Evolutionary conservation across 257 asterid genomes (phyloP), one percentile per base, ranked within the genome.

Genomic region (Nyctanthes arbortristis): DNA sequence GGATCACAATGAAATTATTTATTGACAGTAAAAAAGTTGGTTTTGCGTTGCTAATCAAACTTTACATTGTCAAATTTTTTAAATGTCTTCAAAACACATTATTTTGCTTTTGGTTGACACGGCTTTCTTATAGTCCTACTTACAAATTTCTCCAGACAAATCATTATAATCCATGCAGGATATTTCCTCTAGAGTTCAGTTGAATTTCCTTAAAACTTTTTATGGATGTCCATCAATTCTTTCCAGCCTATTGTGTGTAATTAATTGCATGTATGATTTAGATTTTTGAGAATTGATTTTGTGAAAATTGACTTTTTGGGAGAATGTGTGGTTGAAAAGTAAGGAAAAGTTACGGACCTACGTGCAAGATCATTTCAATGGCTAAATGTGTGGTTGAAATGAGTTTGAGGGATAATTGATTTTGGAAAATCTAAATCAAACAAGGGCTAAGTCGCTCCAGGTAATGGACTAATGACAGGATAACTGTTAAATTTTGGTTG

Each of bases 81-180:
- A 52, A 66, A 10, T 49, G 31, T 47, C 22, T 49, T 61, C 63
- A 52, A 47, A n/a, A n/a, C n/a, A n/a, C n/a, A n/a, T n/a, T n/a
- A n/a, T n/a, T n/a, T n/a, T n/a, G n/a, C n/a, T n/a, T n/a, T n/a
- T n/a, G n/a, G n/a, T n/a, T n/a, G n/a, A n/a, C n/a, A n/a, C n/a
- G 20, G 49, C 4, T 1, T 39, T 39, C 49, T 39, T 18, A 39
- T 40, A 32, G 34, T 12, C 18, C 25, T 18, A 33, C 29, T 6
- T 33, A 3, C 32, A 39, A 14, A 20, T 40, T 13, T 40, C 18
- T 40, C 7, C 49, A 8, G 49, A 40, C 16, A 20, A n/a, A 40
- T 40, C 49, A 40, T 14, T 40, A 40, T 40, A 40, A 40, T 40
- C 49, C 49, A 11, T 40, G 10, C 4, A 13, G 49, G 49, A 39